Percentiles rank a stretch among this genome's conserved stretches.
These are phyloP conservation scores for Pichia sp. DNA, from an alignment of 1,139 yeast species.

Conservation along the genomic window DNA sequence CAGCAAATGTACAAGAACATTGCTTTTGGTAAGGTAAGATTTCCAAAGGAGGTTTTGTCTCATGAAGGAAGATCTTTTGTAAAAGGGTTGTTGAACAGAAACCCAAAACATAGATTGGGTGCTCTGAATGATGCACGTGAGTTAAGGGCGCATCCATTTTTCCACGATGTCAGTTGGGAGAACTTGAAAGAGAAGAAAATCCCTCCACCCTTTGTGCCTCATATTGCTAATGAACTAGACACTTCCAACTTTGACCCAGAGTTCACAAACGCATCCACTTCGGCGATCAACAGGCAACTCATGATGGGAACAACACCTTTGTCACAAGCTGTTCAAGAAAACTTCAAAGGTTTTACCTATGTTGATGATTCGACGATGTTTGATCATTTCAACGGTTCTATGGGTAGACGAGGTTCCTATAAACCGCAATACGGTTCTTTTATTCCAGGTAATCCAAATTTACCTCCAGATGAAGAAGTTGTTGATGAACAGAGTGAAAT, in stretches of 20 bases:
- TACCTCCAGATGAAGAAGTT: constrained; percentile 80
- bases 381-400: constrained; percentile 54
- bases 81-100: constrained; percentile 87
- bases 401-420: constrained; percentile 37
- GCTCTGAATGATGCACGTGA: constrained; percentile 89
- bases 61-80: constrained; percentile 92
- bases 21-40: constrained; percentile 95
- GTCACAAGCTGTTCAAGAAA: constrained; percentile 92
- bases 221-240: constrained; percentile 82
- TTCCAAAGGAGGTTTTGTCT: constrained; percentile 90
- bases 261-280: constrained; percentile 87
- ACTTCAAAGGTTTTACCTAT: constrained; percentile 91
- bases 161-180: constrained; percentile 87
- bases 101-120: constrained; percentile 92
- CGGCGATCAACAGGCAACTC: constrained; percentile 64
- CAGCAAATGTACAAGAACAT: constrained; percentile 98
- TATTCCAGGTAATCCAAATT: constrained; percentile 71
- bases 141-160: constrained; percentile 84
- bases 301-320: constrained; percentile 74
- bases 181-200: constrained; percentile 70
- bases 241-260: constrained; percentile 97
- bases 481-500: constrained; percentile 70
- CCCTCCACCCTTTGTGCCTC: constrained; percentile 98
- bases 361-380: constrained; percentile 90
- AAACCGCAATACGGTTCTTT: constrained; percentile 57